Base-by-base conservation (phyloP, 805 yeast genomes). In the Nakazawaea holstii region DNA sequence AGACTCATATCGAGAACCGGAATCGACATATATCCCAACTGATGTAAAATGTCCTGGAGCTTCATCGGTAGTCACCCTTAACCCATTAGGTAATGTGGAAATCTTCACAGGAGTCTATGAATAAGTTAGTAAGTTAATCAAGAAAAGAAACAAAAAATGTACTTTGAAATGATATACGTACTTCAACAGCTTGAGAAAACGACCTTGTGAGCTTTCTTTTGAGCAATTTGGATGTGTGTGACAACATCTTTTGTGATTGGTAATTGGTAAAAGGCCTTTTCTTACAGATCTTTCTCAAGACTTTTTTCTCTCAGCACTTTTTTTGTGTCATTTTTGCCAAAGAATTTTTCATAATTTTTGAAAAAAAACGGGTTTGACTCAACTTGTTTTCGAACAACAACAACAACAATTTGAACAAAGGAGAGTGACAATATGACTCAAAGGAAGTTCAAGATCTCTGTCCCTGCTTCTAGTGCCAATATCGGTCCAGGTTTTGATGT, bases 401-500 rank as follows among this genome's bases (percentile, higher is more conserved):
- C 9, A 35, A 13, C 40, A 30, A 9, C 32, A 30, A 30, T 9
- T 30, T 9, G 6, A 9, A 15, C 20, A 35, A 13, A 8, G 37
- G 14, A 35, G 37, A 35, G 17, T 14, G 17, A 35, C 15, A 35
- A 3, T 13, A 46, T 46, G 49, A 29, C 39, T 15, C 37, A 6
- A n/a, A 73, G 79, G 51, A 69, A 73, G 46, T 84, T 84, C 65
- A 65, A 62, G 39, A 77, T 88, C 55, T 80, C 78, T 46, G 94
- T 92, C 14, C 99, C 99, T 4, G 97, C 98, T 6, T 91, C 98
- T 5, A 87, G 96, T 43, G 99, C 99, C 59, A 94, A 94, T 59
- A 92, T 94, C 45, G 99, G 99, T 8, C 99, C 99, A 8, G 99
- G 99, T 1, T 94, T 92, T 61, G 99, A 94, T 66, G 99, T 94